phyloP scores from a whole-genome alignment of 495 filamentous ascomycete genomes.

The Xylaria curta region DNA sequence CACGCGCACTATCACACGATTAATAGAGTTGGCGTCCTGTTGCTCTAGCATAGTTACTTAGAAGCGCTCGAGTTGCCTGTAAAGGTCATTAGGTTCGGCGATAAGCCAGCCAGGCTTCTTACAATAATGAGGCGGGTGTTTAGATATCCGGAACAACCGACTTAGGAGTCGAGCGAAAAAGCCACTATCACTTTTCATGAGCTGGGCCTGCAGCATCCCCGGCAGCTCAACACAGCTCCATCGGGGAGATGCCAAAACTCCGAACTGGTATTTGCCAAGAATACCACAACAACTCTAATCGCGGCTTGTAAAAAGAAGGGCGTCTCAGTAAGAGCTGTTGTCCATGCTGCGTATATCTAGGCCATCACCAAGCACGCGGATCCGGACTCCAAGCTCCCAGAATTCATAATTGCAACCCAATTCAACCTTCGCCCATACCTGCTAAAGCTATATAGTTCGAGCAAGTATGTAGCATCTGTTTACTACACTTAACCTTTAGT shows the following conservation, averaged over 20 bases:
- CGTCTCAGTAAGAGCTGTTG: constrained; percentile 23
- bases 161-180: constrained; percentile 26
- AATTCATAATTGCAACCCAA: constrained; percentile 32
- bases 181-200: constrained; percentile 26
- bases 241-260: constrained; percentile 25
- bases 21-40: constrained; percentile 27
- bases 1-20: constrained; percentile 29
- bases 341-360: constrained; percentile 31
- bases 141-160: constrained; percentile 28
- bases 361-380: constrained; percentile 30
- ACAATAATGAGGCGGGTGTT: constrained; percentile 27
- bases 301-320: constrained; percentile 25
- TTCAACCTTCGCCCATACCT: constrained; percentile 33
- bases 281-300: constrained; percentile 26
- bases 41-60: constrained; percentile 30
- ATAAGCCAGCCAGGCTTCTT: constrained; percentile 28
- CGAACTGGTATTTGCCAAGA: constrained; percentile 27
- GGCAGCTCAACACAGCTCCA: constrained; percentile 28
- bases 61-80: constrained; percentile 21
- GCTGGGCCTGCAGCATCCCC: constrained; percentile 28
- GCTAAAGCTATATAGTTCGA: constrained; percentile 24
- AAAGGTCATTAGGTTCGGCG: constrained; percentile 29
- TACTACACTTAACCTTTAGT: no score
- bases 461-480: constrained; percentile 28
- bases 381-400: constrained; percentile 26